These are phyloP conservation scores for Psidium friedrichsthalianum DNA, from an alignment of 345 rosid species.

Conservation along the genomic window DNA sequence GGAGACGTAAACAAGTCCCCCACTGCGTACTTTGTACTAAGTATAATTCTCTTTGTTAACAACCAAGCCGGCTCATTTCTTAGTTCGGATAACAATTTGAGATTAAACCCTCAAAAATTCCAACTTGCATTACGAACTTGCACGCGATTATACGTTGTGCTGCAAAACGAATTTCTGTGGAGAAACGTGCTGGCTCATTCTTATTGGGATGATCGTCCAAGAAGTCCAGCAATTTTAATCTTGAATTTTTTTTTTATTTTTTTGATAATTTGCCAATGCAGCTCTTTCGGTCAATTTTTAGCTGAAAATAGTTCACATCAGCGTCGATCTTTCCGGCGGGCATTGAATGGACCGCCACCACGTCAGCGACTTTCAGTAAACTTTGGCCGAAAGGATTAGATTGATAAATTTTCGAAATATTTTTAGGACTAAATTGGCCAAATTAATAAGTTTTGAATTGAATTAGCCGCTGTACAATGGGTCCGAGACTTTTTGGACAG, in stretches of 20 bases:
- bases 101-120: neutral
- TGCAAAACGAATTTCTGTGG: neutral
- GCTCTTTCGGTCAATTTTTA: neutral
- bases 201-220: fast-evolving
- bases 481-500: too few species aligned
- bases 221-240: neutral
- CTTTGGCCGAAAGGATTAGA: fast-evolving
- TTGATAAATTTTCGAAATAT: too few species aligned
- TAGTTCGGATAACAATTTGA: neutral
- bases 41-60: neutral
- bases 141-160: neutral
- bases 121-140: neutral
- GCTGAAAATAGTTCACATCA: neutral
- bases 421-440: too few species aligned
- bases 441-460: too few species aligned
- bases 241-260: neutral
- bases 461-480: too few species aligned
- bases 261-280: neutral
- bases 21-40: too few species aligned
- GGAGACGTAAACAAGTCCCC: neutral
- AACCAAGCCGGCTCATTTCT: neutral
- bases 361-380: too few species aligned
- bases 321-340: too few species aligned
- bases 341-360: too few species aligned
- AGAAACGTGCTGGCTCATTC: neutral